Evolutionary conservation across 805 yeast genomes (phyloP), one percentile per base, ranked within the genome.

Genomic region (Starmerella bombi): DNA sequence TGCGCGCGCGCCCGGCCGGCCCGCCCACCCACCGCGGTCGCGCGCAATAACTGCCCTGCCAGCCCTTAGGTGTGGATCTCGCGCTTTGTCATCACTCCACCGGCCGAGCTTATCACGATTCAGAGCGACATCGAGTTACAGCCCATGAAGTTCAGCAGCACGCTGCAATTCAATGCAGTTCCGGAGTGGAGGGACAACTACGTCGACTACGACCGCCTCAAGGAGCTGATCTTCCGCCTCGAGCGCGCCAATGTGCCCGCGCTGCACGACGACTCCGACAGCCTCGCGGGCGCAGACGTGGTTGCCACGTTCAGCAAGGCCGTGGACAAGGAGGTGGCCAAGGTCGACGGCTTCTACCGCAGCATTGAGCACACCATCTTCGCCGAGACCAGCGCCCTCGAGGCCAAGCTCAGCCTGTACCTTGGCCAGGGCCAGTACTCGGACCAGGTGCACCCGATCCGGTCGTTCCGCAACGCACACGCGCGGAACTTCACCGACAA

Each of bases 121-220:
- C 27, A 15, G 39, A 20, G 6, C 3, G 43, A 46, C 15, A 36
- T 46, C 12, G 49, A 43, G 37, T 44, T 46, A 14, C 41, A 32
- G 33, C 29, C 27, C 10, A 88, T 88, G 98, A 88, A 88, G 71
- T 88, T 88, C 64, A 80, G 94, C 20, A 94, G 86, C 57, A 82
- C 95, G 5, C 65, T 88, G 49, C 95, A 88, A 69, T 86, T 88
- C 63, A 88, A 88, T 60, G 94, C 97, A 19, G 97, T 91, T 4
- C 96, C 98, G 2, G 97, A 91, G 59, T 88, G 98, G 98, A 74
- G 94, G 10, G 77, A 93, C 21, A 75, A 81, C 58, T 88, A 88
- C 60, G 77, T 88, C 42, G 86, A 93, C 41, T 88, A 88, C 60
- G 80, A 94, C 1, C 77, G 81, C 29, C 66, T 91, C 44, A 88